Conservation (phyloP, 805 yeast genomes). For the Candida fluviatilis region DNA sequence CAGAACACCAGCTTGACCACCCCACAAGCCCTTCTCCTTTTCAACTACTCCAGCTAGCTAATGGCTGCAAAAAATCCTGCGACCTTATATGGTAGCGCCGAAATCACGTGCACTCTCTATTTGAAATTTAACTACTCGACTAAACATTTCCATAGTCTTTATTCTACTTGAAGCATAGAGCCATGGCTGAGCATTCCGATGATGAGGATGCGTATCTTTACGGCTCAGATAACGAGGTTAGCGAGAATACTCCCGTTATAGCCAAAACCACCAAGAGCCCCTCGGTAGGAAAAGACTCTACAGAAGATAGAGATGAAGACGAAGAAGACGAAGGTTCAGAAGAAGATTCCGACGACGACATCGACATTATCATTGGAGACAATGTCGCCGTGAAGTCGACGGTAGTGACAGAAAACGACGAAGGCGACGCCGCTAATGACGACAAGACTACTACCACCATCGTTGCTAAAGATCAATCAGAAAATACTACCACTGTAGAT, state of each 20-base stretch:
- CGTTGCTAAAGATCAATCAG: conserved; percentile 24
- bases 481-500: conserved; percentile 48
- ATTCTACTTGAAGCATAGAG: too few species aligned
- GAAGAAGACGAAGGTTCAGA: conserved; percentile 44
- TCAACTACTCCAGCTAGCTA: too few species aligned
- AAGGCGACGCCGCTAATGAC: conserved; percentile 19
- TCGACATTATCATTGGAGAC: conserved; percentile 74
- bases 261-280: conserved; percentile 19
- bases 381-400: conserved; percentile 21
- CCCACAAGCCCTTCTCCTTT: too few species aligned
- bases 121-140: too few species aligned
- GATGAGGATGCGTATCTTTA: conserved; percentile 70
- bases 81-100: too few species aligned
- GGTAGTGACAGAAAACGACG: conserved; percentile 23
- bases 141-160: too few species aligned
- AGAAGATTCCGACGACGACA: conserved; percentile 58
- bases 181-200: conserved; percentile 13
- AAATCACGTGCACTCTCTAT: too few species aligned
- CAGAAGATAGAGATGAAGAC: conserved; percentile 36
- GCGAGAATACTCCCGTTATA: conserved; percentile 13
- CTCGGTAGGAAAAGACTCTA: conserved; percentile 18
- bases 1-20: too few species aligned
- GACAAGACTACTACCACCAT: conserved; percentile 32
- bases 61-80: too few species aligned
- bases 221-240: conserved; percentile 46